phyloP scores from a whole-genome alignment of 2,329 filamentous ascomycete species.

The Blastomyces gilchristii region DNA sequence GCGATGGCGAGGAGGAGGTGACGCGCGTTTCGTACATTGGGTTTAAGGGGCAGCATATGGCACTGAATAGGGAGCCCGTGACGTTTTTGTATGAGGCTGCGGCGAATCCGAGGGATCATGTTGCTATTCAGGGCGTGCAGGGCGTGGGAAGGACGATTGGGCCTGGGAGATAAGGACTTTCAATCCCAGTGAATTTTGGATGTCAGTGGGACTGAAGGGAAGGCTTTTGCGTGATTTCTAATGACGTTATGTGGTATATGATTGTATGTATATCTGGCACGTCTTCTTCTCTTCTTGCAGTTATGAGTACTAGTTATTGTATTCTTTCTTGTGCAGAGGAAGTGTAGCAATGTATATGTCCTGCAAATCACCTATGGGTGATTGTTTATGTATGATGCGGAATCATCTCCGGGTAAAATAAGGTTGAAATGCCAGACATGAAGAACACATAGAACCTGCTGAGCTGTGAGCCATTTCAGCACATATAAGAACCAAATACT shows the following conservation, averaged over 20 bases:
- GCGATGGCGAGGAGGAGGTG: conserved; percentile 66
- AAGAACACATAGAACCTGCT: background rate
- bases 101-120: conserved; percentile 80
- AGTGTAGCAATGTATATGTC: background rate
- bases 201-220: background rate
- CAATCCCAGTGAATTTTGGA: background rate
- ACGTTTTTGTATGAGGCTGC: conserved; percentile 91
- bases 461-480: background rate
- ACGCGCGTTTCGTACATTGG: conserved; percentile 73
- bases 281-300: background rate
- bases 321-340: no score
- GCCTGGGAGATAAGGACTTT: conserved; percentile 23
- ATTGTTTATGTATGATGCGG: background rate
- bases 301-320: background rate
- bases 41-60: conserved; percentile 92
- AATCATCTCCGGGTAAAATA: background rate
- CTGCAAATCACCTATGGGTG: background rate
- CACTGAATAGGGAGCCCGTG: conserved; percentile 67
- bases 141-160: conserved; percentile 32
- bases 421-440: background rate
- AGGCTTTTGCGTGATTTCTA: background rate
- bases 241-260: conserved; percentile 1
- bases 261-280: background rate
- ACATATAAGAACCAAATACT: background rate
- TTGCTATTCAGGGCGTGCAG: conserved; percentile 36